Conservation (phyloP, 2,329 filamentous ascomycete species). For the Camptophora hylomeconis region DNA sequence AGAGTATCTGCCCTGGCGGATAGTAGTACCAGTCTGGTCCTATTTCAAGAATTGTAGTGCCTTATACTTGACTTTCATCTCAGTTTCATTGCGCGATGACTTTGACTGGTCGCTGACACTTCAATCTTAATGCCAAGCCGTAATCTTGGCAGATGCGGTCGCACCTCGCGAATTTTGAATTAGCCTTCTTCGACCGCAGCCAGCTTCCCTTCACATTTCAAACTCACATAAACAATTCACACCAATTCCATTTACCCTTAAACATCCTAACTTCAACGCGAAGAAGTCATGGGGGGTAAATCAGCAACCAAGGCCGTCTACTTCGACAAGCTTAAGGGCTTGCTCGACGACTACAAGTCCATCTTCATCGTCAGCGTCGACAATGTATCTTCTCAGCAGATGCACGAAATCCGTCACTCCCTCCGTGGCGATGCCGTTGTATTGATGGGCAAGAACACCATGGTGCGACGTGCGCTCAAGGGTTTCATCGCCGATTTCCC, state of each 20-base stretch:
- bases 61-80: no score
- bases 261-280: constrained; percentile 91
- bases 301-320: constrained; percentile 85
- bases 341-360: constrained; percentile 92
- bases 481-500: constrained; percentile 81
- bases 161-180: no score
- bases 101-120: no score
- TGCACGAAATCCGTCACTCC: constrained; percentile 97
- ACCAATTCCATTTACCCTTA: constrained; percentile 52
- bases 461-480: constrained; percentile 97
- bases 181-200: no score
- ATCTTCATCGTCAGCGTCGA: constrained; percentile 80
- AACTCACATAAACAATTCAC: constrained; percentile 18
- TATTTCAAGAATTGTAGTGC: no score
- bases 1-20: no score
- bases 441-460: constrained; percentile 99
- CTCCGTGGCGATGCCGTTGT: constrained; percentile 89
- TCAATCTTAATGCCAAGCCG: no score
- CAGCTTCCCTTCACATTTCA: constrained; percentile 5
- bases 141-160: no score
- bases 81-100: no score
- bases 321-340: constrained; percentile 98
- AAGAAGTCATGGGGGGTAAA: constrained; percentile 99
- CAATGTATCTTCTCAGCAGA: constrained; percentile 99
- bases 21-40: no score